Conservation (phyloP, 192 early-diverging fungal species). For the Mortierella antarctica region DNA sequence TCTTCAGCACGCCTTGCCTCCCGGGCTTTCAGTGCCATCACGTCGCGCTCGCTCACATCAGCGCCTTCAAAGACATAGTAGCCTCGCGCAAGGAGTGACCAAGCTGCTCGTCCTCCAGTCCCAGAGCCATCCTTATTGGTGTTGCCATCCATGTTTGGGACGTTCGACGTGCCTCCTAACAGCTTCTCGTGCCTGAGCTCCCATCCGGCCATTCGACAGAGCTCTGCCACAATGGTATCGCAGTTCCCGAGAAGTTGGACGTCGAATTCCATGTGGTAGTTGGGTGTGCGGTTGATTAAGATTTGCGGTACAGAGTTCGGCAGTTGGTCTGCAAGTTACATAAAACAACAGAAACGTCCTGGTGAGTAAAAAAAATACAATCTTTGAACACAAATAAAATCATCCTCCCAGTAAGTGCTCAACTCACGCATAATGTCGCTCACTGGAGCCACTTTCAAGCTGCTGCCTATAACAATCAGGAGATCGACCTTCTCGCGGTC, state of each 20-base stretch:
- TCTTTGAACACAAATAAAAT: neutral
- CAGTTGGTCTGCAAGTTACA: conserved; percentile 65
- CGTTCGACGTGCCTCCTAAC: conserved; percentile 60
- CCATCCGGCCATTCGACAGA: conserved; percentile 83
- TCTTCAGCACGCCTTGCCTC: neutral
- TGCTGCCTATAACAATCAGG: conserved; percentile 96
- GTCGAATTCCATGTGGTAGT: conserved; percentile 89
- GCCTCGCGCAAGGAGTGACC: conserved; percentile 41
- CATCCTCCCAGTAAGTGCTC: neutral
- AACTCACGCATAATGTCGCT: conserved; percentile 84
- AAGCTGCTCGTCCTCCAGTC: conserved; percentile 17
- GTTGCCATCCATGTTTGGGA: conserved; percentile 29
- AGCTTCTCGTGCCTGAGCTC: conserved; percentile 74
- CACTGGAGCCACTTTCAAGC: conserved; percentile 95
- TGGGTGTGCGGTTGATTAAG: conserved; percentile 92
- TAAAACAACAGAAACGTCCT: neutral
- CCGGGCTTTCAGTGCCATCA: neutral
- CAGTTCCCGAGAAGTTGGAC: conserved; percentile 88
- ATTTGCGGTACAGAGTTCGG: conserved; percentile 90
- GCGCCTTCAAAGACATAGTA: conserved; percentile 66
- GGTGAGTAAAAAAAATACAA: neutral
- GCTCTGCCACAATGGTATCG: conserved; percentile 84
- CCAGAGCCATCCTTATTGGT: conserved; percentile 41
- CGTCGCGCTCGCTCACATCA: conserved; percentile 20
- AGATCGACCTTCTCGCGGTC: conserved; percentile 88